These are phyloP conservation scores for Citrullus mucosospermus DNA, from an alignment of 306 rosid species.

Conservation along the genomic window DNA sequence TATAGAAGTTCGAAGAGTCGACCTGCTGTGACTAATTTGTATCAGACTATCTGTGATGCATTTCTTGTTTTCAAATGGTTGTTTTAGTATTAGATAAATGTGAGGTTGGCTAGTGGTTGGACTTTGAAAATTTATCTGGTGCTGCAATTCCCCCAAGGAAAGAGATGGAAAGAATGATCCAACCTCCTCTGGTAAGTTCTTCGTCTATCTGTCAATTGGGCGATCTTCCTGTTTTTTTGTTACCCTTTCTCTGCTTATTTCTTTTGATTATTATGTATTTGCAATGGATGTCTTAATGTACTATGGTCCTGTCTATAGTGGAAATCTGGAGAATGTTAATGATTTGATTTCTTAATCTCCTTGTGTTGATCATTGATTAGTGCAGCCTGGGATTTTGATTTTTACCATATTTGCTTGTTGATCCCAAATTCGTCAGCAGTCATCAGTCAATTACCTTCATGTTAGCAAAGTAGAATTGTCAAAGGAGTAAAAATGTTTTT, in stretches of 20 bases:
- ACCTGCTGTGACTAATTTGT: background rate
- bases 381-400: background rate
- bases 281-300: background rate
- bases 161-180: constrained; percentile 15
- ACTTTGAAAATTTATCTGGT: background rate
- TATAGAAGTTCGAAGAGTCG: background rate
- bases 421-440: background rate
- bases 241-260: background rate
- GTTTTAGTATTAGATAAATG: background rate
- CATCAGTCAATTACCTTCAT: background rate
- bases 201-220: background rate
- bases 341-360: background rate
- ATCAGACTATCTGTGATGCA: background rate
- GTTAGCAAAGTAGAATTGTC: background rate
- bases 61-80: background rate
- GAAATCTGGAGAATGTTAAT: background rate
- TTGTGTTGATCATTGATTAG: background rate
- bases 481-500: background rate
- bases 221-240: background rate
- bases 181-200: constrained; percentile 11
- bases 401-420: background rate
- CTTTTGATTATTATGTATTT: background rate
- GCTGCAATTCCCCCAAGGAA: constrained; percentile 4
- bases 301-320: background rate
- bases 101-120: constrained; percentile 1